Percentiles rank a stretch among this genome's conserved stretches.
These are phyloP conservation scores for Serendipita sp. DNA, from an alignment of 768 basidiomycete genomes.

Conservation along the genomic window DNA sequence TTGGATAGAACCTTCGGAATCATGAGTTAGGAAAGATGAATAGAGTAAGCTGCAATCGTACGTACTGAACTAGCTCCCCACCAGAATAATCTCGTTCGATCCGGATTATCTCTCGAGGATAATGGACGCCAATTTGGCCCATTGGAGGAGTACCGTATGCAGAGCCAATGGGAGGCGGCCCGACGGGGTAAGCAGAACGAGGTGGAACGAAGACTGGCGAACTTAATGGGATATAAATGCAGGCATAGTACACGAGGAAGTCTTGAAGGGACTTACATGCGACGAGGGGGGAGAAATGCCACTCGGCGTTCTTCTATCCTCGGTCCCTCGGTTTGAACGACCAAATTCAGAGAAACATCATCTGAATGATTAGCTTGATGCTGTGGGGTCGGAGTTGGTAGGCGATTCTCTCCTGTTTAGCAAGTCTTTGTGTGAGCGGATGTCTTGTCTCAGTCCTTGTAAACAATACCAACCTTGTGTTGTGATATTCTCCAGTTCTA, in stretches of 20 bases:
- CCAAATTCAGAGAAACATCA: slow-evolving; percentile 3
- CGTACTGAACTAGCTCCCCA: slow-evolving; percentile 68
- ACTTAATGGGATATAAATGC: not conserved
- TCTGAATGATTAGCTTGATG: not conserved
- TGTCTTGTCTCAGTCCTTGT: no score
- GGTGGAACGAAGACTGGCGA: slow-evolving; percentile 28
- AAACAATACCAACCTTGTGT: no score
- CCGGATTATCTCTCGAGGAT: slow-evolving; percentile 81
- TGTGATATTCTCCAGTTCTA: no score
- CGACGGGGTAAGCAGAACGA: slow-evolving; percentile 71
- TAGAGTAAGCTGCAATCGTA: not conserved
- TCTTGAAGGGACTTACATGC: not conserved
- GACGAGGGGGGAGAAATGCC: not conserved
- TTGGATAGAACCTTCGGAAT: slow-evolving; percentile 44
- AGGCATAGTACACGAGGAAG: not conserved
- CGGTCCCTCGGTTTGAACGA: not conserved
- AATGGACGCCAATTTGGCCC: slow-evolving; percentile 76
- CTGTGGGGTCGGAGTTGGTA: not conserved
- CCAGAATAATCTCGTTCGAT: slow-evolving; percentile 84
- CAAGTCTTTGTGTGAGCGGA: no score
- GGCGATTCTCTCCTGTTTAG: not conserved
- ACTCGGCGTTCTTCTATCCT: not conserved
- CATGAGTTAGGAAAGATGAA: not conserved
- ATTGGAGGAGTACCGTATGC: slow-evolving; percentile 68
- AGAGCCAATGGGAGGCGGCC: slow-evolving; percentile 57